A percentile compares a stretch with the other conserved stretches of the same genome.
Evolutionary conservation across 1,284 basidiomycete genomes (phyloP).

Genomic region (Laetiporus sulphureus): DNA sequence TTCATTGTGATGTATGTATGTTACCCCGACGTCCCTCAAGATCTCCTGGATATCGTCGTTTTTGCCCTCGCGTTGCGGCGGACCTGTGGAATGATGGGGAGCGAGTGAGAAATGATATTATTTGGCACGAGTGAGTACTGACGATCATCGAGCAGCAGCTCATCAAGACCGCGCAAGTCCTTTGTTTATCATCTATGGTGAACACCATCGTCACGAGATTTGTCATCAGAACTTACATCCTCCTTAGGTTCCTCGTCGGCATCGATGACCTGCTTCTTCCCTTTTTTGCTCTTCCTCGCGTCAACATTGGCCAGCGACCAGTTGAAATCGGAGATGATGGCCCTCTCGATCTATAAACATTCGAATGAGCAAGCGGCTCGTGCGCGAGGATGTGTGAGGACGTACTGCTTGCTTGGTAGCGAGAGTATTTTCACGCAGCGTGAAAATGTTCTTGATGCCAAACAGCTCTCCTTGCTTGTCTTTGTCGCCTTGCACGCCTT

Average conservation of each 20-base stretch:
- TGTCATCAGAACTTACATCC: constrained; percentile 22
- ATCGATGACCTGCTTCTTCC: constrained; percentile 38
- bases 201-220: not conserved
- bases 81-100: constrained; percentile 12
- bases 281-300: constrained; percentile 30
- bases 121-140: constrained; percentile 14
- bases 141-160: constrained; percentile 68
- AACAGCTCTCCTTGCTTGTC: constrained; percentile 74
- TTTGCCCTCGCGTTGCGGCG: constrained; percentile 20
- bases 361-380: not conserved
- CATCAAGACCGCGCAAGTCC: constrained; percentile 54
- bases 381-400: not conserved
- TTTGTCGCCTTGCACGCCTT: constrained; percentile 74
- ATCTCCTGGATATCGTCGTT: constrained; percentile 48
- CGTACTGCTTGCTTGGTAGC: constrained; percentile 67
- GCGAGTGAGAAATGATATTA: not conserved
- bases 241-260: too few relatives aligned
- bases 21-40: constrained; percentile 52
- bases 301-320: constrained; percentile 71
- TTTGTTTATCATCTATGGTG: too few relatives aligned
- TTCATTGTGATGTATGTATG: constrained; percentile 68
- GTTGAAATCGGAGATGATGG: constrained; percentile 62
- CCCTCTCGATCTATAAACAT: constrained; percentile 59
- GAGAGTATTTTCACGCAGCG: constrained; percentile 64
- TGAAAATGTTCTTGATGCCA: constrained; percentile 78